These are phyloP conservation scores for Fusarium sp. DNA, from an alignment of 2,329 filamentous ascomycete genomes.

Conservation along the genomic window DNA sequence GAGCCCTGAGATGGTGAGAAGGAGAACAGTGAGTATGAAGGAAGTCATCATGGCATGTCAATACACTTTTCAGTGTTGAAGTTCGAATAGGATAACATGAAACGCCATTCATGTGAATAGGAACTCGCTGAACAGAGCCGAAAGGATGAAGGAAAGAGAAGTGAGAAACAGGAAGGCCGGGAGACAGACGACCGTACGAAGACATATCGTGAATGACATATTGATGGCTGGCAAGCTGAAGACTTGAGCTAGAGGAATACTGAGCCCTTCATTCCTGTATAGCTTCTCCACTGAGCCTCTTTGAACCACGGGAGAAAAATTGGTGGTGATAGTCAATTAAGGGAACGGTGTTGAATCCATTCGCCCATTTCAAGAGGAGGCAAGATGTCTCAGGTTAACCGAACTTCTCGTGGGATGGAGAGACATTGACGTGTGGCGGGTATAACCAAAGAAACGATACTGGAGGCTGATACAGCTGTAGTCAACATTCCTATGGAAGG, in stretches of 20 bases:
- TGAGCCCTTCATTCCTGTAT: constrained; percentile 51
- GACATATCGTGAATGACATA: constrained; percentile 36
- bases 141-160: constrained; percentile 23
- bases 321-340: constrained; percentile 8
- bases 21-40: constrained; percentile 37
- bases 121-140: constrained; percentile 10
- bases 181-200: constrained; percentile 20
- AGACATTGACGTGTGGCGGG: constrained; percentile 24
- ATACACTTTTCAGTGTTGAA: constrained; percentile 31
- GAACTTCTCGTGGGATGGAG: constrained; percentile 2
- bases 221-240: constrained; percentile 44
- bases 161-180: constrained; percentile 17
- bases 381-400: constrained; percentile 43
- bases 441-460: constrained; percentile 9
- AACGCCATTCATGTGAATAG: constrained; percentile 29
- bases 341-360: constrained; percentile 16
- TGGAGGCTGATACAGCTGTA: constrained; percentile 27
- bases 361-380: constrained; percentile 43
- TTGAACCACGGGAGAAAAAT: constrained; percentile 28
- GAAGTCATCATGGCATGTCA: constrained; percentile 43
- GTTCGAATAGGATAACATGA: constrained; percentile 27
- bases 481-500: constrained; percentile 41
- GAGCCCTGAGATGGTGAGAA: constrained; percentile 43
- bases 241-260: constrained; percentile 36
- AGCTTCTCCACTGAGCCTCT: constrained; percentile 35